Evolutionary conservation across 2,329 filamentous ascomycete genomes (phyloP).

Genomic region (Sarocladium oryzae): DNA sequence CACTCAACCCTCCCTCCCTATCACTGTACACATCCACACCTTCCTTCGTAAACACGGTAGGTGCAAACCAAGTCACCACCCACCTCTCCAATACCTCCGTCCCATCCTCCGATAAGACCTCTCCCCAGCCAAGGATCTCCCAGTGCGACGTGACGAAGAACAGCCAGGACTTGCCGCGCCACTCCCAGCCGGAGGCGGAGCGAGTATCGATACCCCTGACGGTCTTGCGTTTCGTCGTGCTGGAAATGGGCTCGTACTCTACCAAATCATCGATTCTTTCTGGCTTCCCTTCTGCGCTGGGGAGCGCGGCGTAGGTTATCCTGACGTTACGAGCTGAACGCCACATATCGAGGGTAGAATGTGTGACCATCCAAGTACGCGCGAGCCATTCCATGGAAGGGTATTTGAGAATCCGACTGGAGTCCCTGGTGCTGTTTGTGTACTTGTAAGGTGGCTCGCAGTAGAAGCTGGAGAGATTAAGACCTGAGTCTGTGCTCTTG

Average conservation of each 20-base stretch:
- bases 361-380: conserved; percentile 66
- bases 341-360: conserved; percentile 77
- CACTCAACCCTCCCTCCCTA: conserved; percentile 50
- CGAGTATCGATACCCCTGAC: conserved; percentile 59
- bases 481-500: background rate
- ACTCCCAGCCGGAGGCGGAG: conserved; percentile 52
- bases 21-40: conserved; percentile 74
- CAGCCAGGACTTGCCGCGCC: conserved; percentile 72
- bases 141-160: conserved; percentile 68
- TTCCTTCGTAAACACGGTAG: conserved; percentile 76
- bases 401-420: conserved; percentile 20
- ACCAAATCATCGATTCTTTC: conserved; percentile 64
- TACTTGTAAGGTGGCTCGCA: conserved; percentile 41
- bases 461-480: conserved; percentile 12
- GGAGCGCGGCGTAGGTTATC: conserved; percentile 64
- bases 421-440: conserved; percentile 18
- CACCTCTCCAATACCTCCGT: conserved; percentile 49
- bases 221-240: conserved; percentile 44
- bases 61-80: conserved; percentile 79
- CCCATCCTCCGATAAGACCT: conserved; percentile 34
- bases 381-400: conserved; percentile 54
- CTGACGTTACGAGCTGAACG: conserved; percentile 69
- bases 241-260: conserved; percentile 53
- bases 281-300: background rate
- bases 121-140: conserved; percentile 75